These are phyloP conservation scores for Colletotrichum cereale DNA, from an alignment of 2,329 filamentous ascomycete species.

Conservation along the genomic window DNA sequence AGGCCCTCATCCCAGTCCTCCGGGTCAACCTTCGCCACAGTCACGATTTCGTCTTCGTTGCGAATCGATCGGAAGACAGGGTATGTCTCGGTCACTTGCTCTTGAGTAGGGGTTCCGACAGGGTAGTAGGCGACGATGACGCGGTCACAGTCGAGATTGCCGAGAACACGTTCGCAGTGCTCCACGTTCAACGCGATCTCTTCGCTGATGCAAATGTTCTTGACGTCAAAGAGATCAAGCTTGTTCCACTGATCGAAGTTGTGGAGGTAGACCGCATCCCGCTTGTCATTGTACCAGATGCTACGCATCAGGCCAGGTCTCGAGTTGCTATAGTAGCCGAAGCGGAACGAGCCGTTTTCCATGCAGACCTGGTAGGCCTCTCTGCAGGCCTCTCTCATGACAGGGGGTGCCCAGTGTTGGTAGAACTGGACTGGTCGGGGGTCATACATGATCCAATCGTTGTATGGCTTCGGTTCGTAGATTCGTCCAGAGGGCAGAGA, in stretches of 20 bases:
- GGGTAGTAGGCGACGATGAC: background rate
- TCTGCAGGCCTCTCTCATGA: background rate
- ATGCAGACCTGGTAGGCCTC: background rate
- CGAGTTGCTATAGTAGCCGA: background rate
- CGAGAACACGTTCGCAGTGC: background rate
- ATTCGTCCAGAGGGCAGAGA: background rate
- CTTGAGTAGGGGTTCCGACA: background rate
- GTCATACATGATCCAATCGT: background rate
- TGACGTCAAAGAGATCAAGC: background rate
- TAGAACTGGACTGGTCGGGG: background rate
- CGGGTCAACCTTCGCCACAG: background rate
- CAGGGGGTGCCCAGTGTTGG: background rate
- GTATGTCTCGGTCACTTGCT: background rate
- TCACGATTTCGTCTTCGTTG: background rate
- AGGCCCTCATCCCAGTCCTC: background rate
- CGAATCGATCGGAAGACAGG: background rate
- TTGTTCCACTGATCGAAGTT: background rate
- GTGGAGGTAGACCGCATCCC: background rate
- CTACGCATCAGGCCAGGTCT: background rate
- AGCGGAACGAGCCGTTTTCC: background rate
- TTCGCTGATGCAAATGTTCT: background rate
- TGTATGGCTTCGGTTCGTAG: background rate
- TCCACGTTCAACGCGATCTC: background rate
- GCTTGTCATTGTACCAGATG: slow-evolving; percentile 2
- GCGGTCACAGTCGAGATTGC: background rate